Evolutionary conservation across 169 alveolate genomes (phyloP).

Genomic region (Theileria orientalis): DNA sequence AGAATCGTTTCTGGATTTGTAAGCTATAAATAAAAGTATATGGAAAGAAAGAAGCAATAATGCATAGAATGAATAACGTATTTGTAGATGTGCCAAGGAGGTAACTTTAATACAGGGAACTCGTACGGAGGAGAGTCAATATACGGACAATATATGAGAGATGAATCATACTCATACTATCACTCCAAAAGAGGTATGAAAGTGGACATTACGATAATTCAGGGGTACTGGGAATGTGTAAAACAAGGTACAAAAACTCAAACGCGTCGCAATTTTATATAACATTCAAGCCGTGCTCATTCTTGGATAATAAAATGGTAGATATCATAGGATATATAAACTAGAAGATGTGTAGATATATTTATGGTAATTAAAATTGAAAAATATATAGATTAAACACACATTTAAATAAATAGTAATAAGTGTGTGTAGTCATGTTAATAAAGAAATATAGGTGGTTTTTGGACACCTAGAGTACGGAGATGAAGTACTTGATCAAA

Average conservation of each 20-base stretch:
- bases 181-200: slow-evolving; percentile 78
- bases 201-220: background rate
- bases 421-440: too few species aligned
- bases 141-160: slow-evolving; percentile 83
- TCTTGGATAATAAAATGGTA: slow-evolving; percentile 89
- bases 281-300: slow-evolving; percentile 90
- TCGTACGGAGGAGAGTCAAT: slow-evolving; percentile 85
- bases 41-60: background rate
- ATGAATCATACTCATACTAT: slow-evolving; percentile 73
- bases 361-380: background rate
- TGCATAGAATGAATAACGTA: background rate
- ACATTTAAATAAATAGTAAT: background rate
- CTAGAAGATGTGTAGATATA: too few species aligned
- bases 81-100: slow-evolving; percentile 84
- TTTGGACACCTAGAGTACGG: slow-evolving; percentile 82
- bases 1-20: slow-evolving; percentile 78
- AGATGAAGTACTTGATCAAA: slow-evolving; percentile 71
- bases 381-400: background rate
- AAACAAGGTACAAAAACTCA: slow-evolving; percentile 78
- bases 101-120: slow-evolving; percentile 83
- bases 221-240: slow-evolving; percentile 84
- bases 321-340: too few species aligned
- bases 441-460: slow-evolving; percentile 65
- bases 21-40: background rate
- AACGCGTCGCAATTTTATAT: slow-evolving; percentile 90